Evolutionary conservation across 2,329 filamentous ascomycete genomes (phyloP).

Genomic region (Penicillium sclerotiorum): DNA sequence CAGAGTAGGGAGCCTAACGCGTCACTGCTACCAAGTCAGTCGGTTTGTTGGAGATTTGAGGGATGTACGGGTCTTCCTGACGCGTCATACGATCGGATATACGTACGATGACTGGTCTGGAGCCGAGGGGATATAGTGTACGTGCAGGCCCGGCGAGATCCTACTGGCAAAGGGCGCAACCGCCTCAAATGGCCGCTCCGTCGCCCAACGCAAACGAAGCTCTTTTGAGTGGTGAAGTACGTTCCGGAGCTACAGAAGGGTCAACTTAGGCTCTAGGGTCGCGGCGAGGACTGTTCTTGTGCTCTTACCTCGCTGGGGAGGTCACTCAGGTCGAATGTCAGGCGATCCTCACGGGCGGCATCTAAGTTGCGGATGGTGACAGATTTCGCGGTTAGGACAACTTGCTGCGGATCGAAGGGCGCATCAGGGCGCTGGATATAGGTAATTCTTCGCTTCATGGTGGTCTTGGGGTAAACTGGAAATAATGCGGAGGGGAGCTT

Average conservation of each 20-base stretch:
- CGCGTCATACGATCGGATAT: no score
- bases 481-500: conserved; percentile 2
- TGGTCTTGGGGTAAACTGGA: conserved; percentile 7
- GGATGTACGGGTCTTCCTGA: no score
- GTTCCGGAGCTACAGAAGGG: conserved; percentile 55
- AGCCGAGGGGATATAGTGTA: conserved; percentile 68
- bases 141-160: conserved; percentile 77
- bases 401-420: conserved; percentile 64
- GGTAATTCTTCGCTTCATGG: conserved; percentile 61
- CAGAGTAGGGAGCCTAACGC: conserved; percentile 63
- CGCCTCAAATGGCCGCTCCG: conserved; percentile 58
- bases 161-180: conserved; percentile 74
- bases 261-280: not conserved
- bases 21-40: conserved; percentile 38
- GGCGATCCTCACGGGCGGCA: conserved; percentile 75
- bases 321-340: conserved; percentile 74
- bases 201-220: conserved; percentile 79
- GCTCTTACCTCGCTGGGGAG: conserved; percentile 64
- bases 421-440: conserved; percentile 70
- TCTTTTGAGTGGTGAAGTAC: conserved; percentile 68
- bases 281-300: not conserved
- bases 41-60: no score
- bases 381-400: conserved; percentile 59
- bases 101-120: conserved; percentile 41
- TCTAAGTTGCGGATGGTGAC: conserved; percentile 63